Evolutionary conservation across 2,329 filamentous ascomycete species (phyloP), one percentile per base, ranked within the genome.

Genomic region (Venturia asperata): DNA sequence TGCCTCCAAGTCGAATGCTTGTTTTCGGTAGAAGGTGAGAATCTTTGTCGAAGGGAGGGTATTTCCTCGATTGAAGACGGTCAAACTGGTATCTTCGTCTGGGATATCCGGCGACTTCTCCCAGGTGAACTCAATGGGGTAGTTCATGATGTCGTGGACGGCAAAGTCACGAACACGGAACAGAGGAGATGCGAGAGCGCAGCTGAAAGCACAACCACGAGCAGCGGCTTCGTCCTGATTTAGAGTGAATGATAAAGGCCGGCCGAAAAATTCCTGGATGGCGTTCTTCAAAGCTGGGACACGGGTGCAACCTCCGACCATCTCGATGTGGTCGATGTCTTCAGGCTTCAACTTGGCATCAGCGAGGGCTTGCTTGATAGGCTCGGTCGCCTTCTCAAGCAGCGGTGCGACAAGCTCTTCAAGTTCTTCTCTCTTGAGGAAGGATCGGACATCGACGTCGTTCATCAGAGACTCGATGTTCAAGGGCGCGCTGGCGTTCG

Each of bases 401-500:
- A 97, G 83, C 56, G 92, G 91, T 80, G 91, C 86, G 68, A 97
- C 86, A 76, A 99, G 87, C 68, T 88, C 87, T 82, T 99, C 94
- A 66, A 99, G 87, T 75, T 97, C 93, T 74, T 96, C 90, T 69
- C 94, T 89, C 77, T 93, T 97, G 74, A 99, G 84, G 84, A 96
- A 89, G 67, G 89, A 82, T 64, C 85, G 86, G 45, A 96, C 94
- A 76, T 99, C 94, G 68, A 96, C 82, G 76, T 99, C 94, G 78
- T 97, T 95, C 92, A 99, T 97, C 71, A 99, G 83, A 43, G 92
- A 97, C 82, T 99, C 94, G 73, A 99, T 95, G 83, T 92, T 97
- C 77, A 99, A 79, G 62, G 93, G 91, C 21, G 93, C 92, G 74
- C 89, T 85, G 71, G 92, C 89, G 81, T 97, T 97, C 75, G 94